A percentile compares a stretch with the other conserved stretches of the same genome.
phyloP scores from a whole-genome alignment of 176 grass and related monocot genomes.

The Avena sativa region DNA sequence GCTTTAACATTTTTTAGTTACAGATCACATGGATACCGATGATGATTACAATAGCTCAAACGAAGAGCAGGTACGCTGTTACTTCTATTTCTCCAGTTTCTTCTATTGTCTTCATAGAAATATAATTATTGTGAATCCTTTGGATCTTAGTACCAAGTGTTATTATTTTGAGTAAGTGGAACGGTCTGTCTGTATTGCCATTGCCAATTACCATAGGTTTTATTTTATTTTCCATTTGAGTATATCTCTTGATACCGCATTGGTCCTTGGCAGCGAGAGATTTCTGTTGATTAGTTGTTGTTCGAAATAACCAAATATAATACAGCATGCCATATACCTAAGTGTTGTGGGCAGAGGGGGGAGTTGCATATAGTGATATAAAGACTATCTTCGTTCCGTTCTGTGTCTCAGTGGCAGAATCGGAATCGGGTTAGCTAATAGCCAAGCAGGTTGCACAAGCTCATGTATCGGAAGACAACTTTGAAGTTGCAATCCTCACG shows the following conservation, averaged over 20 bases:
- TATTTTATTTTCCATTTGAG: conserved; percentile 11
- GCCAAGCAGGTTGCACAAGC: not conserved
- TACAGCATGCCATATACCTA: conserved; percentile 9
- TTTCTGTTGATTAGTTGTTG: conserved; percentile 28
- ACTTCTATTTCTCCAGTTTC: conserved; percentile 29
- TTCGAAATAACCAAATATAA: conserved; percentile 25
- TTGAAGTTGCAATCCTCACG: not conserved
- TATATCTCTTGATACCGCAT: conserved; percentile 2
- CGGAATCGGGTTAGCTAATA: not conserved
- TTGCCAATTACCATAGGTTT: not conserved
- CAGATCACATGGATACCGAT: conserved; percentile 70
- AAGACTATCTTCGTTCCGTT: not conserved
- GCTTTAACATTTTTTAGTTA: conserved; percentile 37
- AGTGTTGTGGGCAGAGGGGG: not conserved
- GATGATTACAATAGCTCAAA: conserved; percentile 72
- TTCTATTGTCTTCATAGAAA: not conserved
- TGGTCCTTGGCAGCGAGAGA: not conserved
- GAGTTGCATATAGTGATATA: not conserved
- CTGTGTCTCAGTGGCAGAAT: not conserved
- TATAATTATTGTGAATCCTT: conserved; percentile 8
- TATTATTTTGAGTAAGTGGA: not conserved
- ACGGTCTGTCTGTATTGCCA: not conserved
- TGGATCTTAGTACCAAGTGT: not conserved
- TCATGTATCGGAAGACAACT: not conserved
- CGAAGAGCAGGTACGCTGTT: conserved; percentile 74